These are phyloP conservation scores for Verticillium dahliae DNA, from an alignment of 2,329 filamentous ascomycete species.

Conservation along the genomic window DNA sequence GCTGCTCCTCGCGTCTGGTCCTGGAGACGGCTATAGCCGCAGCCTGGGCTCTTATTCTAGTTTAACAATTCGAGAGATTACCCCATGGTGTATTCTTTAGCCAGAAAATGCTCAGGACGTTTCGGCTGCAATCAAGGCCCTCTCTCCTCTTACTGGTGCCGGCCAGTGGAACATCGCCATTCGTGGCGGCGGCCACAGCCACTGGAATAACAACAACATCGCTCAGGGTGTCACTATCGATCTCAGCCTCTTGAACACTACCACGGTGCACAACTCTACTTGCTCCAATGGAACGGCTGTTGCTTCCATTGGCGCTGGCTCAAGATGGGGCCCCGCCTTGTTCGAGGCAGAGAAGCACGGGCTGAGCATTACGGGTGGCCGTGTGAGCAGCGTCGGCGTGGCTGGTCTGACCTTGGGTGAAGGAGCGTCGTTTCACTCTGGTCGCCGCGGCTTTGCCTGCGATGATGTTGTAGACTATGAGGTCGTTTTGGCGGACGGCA, in stretches of 20 bases:
- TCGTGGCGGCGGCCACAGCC: constrained; percentile 41
- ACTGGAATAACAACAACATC: constrained; percentile 33
- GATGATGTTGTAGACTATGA: constrained; percentile 37
- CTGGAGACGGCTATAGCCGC: neutral
- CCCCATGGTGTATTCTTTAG: constrained; percentile 5
- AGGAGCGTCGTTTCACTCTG: constrained; percentile 15
- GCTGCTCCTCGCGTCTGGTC: constrained; percentile 2
- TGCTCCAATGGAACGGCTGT: neutral
- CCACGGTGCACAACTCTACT: constrained; percentile 5
- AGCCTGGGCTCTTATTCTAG: constrained; percentile 3
- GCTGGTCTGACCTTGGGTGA: constrained; percentile 22
- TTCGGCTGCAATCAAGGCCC: neutral
- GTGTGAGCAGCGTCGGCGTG: constrained; percentile 16
- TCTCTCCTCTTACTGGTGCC: constrained; percentile 9
- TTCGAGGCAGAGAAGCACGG: constrained; percentile 9
- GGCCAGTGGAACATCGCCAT: constrained; percentile 33
- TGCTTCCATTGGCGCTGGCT: constrained; percentile 23
- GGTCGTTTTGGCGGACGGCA: constrained; percentile 28
- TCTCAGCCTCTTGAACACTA: constrained; percentile 20
- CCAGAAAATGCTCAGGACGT: constrained; percentile 2
- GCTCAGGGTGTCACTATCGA: constrained; percentile 36
- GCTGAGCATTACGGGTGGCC: constrained; percentile 16
- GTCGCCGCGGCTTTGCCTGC: constrained; percentile 29
- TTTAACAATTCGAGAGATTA: neutral
- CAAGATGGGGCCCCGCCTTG: constrained; percentile 16